These are phyloP conservation scores for Phalaenopsis hybrid DNA, from an alignment of 116 monocot genomes.

Conservation along the genomic window DNA sequence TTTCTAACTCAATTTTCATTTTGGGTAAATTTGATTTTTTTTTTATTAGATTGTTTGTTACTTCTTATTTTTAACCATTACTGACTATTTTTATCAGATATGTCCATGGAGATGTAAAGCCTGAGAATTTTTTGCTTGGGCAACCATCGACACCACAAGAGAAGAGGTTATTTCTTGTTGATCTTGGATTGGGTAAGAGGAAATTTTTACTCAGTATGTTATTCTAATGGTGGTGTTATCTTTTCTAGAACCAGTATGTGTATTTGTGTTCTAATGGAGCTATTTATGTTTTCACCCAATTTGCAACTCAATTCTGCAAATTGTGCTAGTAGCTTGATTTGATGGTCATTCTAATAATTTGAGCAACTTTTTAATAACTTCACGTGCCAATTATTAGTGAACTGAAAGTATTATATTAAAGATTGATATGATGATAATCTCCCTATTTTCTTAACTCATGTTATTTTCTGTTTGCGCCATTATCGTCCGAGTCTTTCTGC, in stretches of 20 bases:
- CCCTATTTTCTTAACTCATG: not conserved
- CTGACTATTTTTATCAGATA: slow-evolving; percentile 32
- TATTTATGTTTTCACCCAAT: not conserved
- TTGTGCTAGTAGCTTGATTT: not conserved
- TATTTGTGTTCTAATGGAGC: not conserved
- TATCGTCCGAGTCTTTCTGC: not conserved
- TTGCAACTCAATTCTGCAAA: not conserved
- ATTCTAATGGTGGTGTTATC: not conserved
- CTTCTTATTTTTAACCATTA: not conserved
- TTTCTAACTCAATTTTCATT: not conserved
- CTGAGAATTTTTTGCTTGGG: slow-evolving; percentile 97
- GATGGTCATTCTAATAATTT: not conserved
- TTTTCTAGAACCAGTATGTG: not conserved
- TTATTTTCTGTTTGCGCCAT: not conserved
- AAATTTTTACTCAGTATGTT: not conserved
- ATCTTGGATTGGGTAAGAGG: slow-evolving; percentile 80
- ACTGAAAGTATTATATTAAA: not conserved
- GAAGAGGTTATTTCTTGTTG: slow-evolving; percentile 88
- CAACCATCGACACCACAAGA: slow-evolving; percentile 78
- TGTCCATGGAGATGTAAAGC: slow-evolving; percentile 98
- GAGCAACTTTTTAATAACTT: not conserved
- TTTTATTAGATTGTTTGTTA: not conserved
- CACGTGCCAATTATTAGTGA: not conserved
- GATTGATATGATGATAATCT: not conserved
- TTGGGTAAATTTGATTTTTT: not conserved